Percentiles rank a stretch among this genome's conserved stretches.
Conservation (phyloP, 495 filamentous ascomycete species). For the Diplogelasinospora grovesii region DNA sequence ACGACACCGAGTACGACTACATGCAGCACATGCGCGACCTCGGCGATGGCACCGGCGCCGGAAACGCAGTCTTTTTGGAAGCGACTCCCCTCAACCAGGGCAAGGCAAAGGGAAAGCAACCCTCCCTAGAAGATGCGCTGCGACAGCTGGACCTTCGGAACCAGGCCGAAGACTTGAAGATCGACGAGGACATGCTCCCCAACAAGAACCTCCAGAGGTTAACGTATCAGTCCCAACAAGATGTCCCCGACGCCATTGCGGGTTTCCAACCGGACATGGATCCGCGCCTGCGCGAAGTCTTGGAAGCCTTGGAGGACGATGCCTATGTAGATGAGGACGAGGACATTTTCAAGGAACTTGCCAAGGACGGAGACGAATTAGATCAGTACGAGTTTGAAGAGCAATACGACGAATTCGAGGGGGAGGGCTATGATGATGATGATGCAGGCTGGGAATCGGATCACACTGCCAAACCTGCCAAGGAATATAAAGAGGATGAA, state of each 20-base stretch:
- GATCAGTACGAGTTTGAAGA: slow-evolving; percentile 47
- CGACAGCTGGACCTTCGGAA: slow-evolving; percentile 55
- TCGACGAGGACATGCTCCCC: slow-evolving; percentile 64
- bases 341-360: slow-evolving; percentile 72
- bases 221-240: slow-evolving; percentile 89
- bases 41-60: slow-evolving; percentile 47
- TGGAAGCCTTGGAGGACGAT: slow-evolving; percentile 94
- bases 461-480: slow-evolving; percentile 69
- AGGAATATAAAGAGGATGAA: slow-evolving; percentile 42
- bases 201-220: slow-evolving; percentile 62
- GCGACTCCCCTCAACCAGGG: slow-evolving; percentile 54
- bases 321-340: slow-evolving; percentile 90
- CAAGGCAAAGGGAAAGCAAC: slow-evolving; percentile 61
- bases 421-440: slow-evolving; percentile 29
- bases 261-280: slow-evolving; percentile 99
- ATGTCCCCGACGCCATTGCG: slow-evolving; percentile 81
- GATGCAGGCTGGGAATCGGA: slow-evolving; percentile 93
- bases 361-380: slow-evolving; percentile 62
- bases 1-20: slow-evolving; percentile 93
- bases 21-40: slow-evolving; percentile 98
- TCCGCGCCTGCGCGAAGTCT: slow-evolving; percentile 79
- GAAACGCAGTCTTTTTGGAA: slow-evolving; percentile 71
- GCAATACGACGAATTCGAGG: slow-evolving; percentile 41
- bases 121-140: slow-evolving; percentile 73
- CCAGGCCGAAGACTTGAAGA: slow-evolving; percentile 46